Percentiles rank a stretch among this genome's conserved stretches.
Conservation (phyloP, 495 filamentous ascomycete genomes). For the Sordaria brevicollis region DNA sequence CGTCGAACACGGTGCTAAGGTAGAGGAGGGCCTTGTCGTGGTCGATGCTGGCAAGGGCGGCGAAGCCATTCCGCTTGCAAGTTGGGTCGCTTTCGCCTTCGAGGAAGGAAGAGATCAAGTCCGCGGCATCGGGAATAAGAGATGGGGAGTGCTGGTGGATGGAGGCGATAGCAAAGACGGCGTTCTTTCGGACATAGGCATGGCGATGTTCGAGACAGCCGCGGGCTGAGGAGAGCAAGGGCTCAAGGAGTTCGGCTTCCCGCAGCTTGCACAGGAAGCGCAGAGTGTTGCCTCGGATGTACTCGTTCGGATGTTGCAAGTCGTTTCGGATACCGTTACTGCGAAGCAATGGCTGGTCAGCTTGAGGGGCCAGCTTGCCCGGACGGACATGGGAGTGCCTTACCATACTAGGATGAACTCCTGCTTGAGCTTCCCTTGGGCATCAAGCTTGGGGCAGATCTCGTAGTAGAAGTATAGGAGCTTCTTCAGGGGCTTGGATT, state of each 20-base stretch:
- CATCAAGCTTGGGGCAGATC: slow-evolving; percentile 92
- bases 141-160: slow-evolving; percentile 87
- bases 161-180: slow-evolving; percentile 86
- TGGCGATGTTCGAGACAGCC: slow-evolving; percentile 91
- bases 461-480: slow-evolving; percentile 98
- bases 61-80: slow-evolving; percentile 97
- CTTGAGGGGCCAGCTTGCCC: not conserved
- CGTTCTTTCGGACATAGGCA: slow-evolving; percentile 96
- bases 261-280: slow-evolving; percentile 95
- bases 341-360: slow-evolving; percentile 9
- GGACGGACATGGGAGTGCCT: slow-evolving; percentile 17
- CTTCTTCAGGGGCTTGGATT: slow-evolving; percentile 95
- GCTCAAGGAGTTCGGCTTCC: slow-evolving; percentile 93
- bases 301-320: slow-evolving; percentile 95
- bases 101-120: slow-evolving; percentile 83
- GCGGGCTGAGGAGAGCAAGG: slow-evolving; percentile 81
- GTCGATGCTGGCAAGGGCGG: slow-evolving; percentile 79
- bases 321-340: slow-evolving; percentile 98
- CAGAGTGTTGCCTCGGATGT: slow-evolving; percentile 90
- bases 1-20: slow-evolving; percentile 82
- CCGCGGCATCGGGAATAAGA: slow-evolving; percentile 91
- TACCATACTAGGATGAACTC: slow-evolving; percentile 99
- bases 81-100: slow-evolving; percentile 87
- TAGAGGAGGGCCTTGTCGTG: slow-evolving; percentile 90
- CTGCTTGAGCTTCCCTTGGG: slow-evolving; percentile 88